Evolutionary conservation across 2,329 filamentous ascomycete species (phyloP), one percentile per base, ranked within the genome.

Genomic region (Verruconis gallopava): DNA sequence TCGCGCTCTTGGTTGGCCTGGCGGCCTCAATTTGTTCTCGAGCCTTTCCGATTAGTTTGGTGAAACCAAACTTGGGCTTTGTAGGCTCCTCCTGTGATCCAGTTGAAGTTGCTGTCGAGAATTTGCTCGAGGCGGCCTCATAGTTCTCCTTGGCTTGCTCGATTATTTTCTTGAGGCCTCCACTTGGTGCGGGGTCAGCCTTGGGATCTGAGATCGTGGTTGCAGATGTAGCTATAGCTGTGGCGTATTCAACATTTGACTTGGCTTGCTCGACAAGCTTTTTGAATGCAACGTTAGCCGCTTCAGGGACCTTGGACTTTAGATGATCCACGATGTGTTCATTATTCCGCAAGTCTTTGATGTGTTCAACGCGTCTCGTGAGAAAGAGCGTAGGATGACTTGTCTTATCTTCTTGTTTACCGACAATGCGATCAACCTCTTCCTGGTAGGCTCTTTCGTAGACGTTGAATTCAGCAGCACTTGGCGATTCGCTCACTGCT

Each of bases 401-500:
- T 9, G 25, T 25, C n/a, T 25, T 21, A 45, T 33, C 56, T 51
- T 25, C 35, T 67, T 22, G 57, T 50, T 66, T 54, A 48, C 65
- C 59, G 21, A 73, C 62, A 52, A 95, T 89, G 13, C 79, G 73
- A 45, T 81, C 73, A 20, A 91, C 74, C 61, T 95, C 85, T 46
- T 82, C 75, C 53, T 84, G 77, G 56, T 93, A 95, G 0, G 89
- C 89, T 1, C 73, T 76, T 57, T 93, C 85, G 58, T 94, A 95
- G 44, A 96, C 80, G 54, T 91, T 79, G 51, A 85, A 85, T 46
- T 93, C 85, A 4, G 84, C 82, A 1, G 79, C 81, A 0, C 80
- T 80, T 2, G 89, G 89, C 1, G 84, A 93, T 59, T 94, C 86
- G 21, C 83, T 84, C 32, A 94, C 78, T 3, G 80, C 57, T 17